These are phyloP conservation scores for Raphanus raphanistrum DNA, from an alignment of 345 rosid species.

Conservation along the genomic window DNA sequence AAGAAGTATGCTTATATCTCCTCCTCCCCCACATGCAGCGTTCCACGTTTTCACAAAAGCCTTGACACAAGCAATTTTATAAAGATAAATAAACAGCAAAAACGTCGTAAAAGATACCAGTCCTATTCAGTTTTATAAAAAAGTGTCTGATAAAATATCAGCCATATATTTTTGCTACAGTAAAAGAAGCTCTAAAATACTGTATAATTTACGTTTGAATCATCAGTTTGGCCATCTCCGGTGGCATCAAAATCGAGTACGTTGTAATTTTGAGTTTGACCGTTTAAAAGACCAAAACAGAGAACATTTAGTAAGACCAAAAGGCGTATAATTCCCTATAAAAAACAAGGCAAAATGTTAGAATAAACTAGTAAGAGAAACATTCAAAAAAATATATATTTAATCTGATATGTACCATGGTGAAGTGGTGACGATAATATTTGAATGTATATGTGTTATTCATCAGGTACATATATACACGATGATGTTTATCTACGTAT, in stretches of 20 bases:
- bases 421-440: neutral
- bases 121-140: too few relatives aligned
- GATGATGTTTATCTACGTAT: neutral
- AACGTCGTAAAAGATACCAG: neutral
- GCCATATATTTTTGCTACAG: neutral
- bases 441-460: neutral
- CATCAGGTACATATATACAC: neutral
- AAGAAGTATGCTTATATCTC: slow-evolving; percentile 12
- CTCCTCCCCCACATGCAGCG: slow-evolving; percentile 10
- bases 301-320: neutral
- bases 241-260: slow-evolving; percentile 26
- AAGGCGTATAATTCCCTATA: slow-evolving; percentile 12
- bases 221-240: slow-evolving; percentile 32
- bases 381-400: neutral
- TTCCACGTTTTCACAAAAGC: slow-evolving; percentile 26
- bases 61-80: neutral
- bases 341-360: neutral
- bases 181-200: neutral
- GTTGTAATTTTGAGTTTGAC: slow-evolving; percentile 29
- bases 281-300: slow-evolving; percentile 13
- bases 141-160: neutral
- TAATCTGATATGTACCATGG: slow-evolving; percentile 18
- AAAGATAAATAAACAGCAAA: neutral
- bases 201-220: slow-evolving; percentile 22
- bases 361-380: neutral